Evolutionary conservation across 768 basidiomycete genomes (phyloP), one percentile per base, ranked within the genome.

Genomic region (Trametes coccinea): DNA sequence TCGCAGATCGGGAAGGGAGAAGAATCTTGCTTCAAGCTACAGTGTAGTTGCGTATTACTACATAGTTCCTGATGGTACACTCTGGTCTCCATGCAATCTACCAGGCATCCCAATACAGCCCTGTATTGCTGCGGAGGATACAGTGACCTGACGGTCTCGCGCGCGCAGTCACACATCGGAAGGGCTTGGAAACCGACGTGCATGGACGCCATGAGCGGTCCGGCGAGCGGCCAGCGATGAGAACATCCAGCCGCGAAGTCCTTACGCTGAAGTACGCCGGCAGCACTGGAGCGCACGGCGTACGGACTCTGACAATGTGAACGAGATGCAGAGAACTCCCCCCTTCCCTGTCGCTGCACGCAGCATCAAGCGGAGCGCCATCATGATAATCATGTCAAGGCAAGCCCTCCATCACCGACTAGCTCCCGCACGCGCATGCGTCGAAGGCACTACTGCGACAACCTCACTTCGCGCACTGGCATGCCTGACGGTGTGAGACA

Each of bases 361-460:
- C 57, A 59, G 57, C 48, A 59, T 59, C 57, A 59, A 40, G 30
- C 29, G n/a, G 50, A 41, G 57, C 49, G 49, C 17, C 57, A 59
- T 59, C 57, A 59, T 59, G 49, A 59, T 59, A 22, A 59, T 59
- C 57, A 51, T 57, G 56, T 49, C 56, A 57, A 31, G n/a, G 37
- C 47, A 37, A 44, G 48, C 30, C 43, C 2, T 27, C 16, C 55
- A 57, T 59, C 49, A 51, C 49, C 34, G 34, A 49, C 33, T 39
- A 57, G 46, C 34, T n/a, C 27, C 46, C 45, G 56, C 37, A 57
- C 34, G 11, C 34, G 34, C 34, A 37, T 8, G 33, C 16, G 54
- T 47, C 45, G 13, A 29, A 22, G 33, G 54, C 54, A 47, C n/a
- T 47, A 22, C 56, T 58, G 48, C 56, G 56, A 58, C 56, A 58